These are phyloP conservation scores for Zymoseptoria brevis DNA, from an alignment of 2,329 filamentous ascomycete genomes.

Conservation along the genomic window DNA sequence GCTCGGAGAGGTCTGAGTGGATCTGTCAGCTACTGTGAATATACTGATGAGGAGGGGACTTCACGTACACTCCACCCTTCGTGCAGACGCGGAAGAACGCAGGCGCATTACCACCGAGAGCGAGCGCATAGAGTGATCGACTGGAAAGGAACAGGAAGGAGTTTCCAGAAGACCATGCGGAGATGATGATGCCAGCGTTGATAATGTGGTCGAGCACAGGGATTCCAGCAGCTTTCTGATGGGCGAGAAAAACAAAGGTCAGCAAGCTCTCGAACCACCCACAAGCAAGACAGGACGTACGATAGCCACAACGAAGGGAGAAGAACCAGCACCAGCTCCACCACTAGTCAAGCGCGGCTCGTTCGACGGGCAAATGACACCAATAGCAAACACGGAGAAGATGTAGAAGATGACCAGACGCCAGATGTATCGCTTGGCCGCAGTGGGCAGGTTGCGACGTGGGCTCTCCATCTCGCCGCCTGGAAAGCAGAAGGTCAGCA, in stretches of 20 bases:
- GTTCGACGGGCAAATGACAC: constrained; percentile 51
- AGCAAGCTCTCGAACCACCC: too few relatives aligned
- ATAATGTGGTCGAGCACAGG: constrained; percentile 56
- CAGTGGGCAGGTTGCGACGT: constrained; percentile 52
- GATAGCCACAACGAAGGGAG: constrained; percentile 32
- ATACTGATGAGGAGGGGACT: background rate
- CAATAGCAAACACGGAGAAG: constrained; percentile 48
- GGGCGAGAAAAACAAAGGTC: too few relatives aligned
- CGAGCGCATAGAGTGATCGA: constrained; percentile 46
- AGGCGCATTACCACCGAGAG: constrained; percentile 59
- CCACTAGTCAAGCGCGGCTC: constrained; percentile 42
- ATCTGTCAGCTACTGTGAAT: background rate
- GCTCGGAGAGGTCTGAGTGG: constrained; percentile 38
- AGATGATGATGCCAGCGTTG: constrained; percentile 60
- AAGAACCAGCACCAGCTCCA: constrained; percentile 14
- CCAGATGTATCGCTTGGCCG: constrained; percentile 53
- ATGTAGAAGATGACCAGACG: constrained; percentile 57
- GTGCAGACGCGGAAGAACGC: constrained; percentile 46
- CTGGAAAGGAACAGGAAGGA: constrained; percentile 47
- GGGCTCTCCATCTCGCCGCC: constrained; percentile 53
- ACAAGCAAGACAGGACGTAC: background rate
- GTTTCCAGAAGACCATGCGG: constrained; percentile 52
- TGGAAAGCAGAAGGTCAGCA: background rate
- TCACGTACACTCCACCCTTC: constrained; percentile 44
- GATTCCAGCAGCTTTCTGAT: constrained; percentile 40